These are phyloP conservation scores for Beauveria asiatica DNA, from an alignment of 2,329 filamentous ascomycete species.

Conservation along the genomic window DNA sequence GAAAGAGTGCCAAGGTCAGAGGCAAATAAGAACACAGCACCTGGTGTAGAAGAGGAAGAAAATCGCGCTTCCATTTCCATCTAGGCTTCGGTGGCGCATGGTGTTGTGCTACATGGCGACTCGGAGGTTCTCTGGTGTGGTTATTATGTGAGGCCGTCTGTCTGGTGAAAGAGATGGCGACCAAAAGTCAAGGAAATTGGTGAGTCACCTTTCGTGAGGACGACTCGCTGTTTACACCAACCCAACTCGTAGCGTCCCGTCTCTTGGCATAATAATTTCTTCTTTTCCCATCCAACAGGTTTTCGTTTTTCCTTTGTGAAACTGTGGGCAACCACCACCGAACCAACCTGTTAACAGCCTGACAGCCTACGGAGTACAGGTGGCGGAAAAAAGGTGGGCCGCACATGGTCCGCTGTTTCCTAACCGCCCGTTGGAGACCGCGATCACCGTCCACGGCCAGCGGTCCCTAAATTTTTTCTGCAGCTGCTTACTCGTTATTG, in stretches of 20 bases:
- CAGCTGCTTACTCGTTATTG: background rate
- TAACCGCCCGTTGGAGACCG: conserved; percentile 2
- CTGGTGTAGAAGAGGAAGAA: background rate
- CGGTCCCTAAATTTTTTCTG: background rate
- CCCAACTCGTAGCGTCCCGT: no score
- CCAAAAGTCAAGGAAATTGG: no score
- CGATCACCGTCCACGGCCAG: background rate
- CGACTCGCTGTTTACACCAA: no score
- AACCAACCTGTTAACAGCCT: background rate
- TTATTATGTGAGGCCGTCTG: background rate
- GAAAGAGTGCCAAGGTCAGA: background rate
- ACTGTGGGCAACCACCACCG: background rate
- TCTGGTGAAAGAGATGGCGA: background rate
- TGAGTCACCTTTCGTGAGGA: no score
- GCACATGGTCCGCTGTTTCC: background rate
- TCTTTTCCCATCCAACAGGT: background rate
- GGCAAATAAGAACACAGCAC: background rate
- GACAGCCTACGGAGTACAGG: no score
- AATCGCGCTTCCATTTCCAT: background rate
- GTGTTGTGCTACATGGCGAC: background rate
- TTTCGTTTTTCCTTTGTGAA: background rate
- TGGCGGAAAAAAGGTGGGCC: background rate
- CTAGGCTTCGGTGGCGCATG: background rate
- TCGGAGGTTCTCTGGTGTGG: no score
- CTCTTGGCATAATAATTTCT: background rate